These are phyloP conservation scores for Pythium coloratum DNA, from an alignment of 352 stramenopile species.

Conservation along the genomic window DNA sequence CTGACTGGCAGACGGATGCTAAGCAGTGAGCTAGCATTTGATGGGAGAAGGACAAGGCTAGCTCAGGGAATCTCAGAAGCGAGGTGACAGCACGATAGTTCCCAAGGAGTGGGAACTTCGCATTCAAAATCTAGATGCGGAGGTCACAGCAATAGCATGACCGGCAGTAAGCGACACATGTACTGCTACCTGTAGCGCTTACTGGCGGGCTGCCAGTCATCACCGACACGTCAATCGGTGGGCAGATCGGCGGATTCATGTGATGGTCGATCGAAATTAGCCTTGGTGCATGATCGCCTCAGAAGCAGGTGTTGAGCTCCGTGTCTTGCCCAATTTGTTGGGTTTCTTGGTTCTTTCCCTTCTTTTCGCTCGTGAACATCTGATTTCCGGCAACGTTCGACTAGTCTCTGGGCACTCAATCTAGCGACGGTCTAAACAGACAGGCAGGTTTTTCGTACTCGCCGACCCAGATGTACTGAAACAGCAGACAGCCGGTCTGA, in stretches of 20 bases:
- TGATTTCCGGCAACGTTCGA: constrained; percentile 14
- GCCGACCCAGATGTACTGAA: neutral
- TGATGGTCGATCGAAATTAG: neutral
- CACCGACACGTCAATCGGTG: neutral
- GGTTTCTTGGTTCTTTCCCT: neutral
- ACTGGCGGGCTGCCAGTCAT: no score
- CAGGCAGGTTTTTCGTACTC: no score
- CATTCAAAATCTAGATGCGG: no score
- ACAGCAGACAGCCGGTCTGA: neutral
- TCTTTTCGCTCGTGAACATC: constrained; percentile 9
- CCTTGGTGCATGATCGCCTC: neutral
- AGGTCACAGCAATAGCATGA: no score
- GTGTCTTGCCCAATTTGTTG: neutral
- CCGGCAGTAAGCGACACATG: no score
- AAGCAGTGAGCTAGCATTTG: neutral
- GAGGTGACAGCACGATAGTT: no score
- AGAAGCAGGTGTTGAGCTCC: neutral
- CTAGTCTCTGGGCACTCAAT: neutral
- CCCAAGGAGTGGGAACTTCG: no score
- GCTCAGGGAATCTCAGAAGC: neutral
- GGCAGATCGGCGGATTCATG: neutral
- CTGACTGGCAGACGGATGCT: neutral
- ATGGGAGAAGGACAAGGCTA: neutral
- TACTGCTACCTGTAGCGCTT: no score
- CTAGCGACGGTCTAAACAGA: neutral